Evolutionary conservation across 345 rosid genomes (phyloP), one percentile per base, ranked within the genome.

Genomic region (Hibiscus trionum): DNA sequence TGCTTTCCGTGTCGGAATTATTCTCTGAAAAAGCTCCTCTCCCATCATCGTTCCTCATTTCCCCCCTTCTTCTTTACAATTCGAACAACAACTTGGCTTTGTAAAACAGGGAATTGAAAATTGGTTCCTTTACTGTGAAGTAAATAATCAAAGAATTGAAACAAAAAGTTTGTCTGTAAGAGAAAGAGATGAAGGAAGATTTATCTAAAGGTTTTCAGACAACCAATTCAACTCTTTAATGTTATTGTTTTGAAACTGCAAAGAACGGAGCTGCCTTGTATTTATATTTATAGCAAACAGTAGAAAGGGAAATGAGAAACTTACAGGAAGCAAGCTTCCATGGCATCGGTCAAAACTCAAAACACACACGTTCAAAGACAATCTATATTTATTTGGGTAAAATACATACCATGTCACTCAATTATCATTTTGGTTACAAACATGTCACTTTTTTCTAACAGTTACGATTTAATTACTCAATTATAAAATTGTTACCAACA

Each of bases 1-100:
- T 81, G 77, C 86, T 90, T 66, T 93, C 96, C 1, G 90, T 80
- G 60, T 93, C 96, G 0, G 98, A 93, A 58, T 84, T 83, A 59
- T 84, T 78, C 16, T 90, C 94, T 2, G 86, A 83, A 72, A 75
- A 70, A 52, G 83, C 78, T 60, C 85, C 90, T 69, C 79, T 61
- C 0, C 77, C 76, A 14, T 82, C 87, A n/a, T 81, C 86, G 52
- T 55, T 73, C 71, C 82, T 79, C 87, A 82, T 83, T 42, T 71
- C 49, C 11, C 26, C 12, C 27, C 60, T 21, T 17, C 14, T 11
- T 52, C 21, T 0, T n/a, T 52, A 52, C 57, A n/a, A 52, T 16
- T 56, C 12, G 11, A 26, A 50, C 7, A 56, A 3, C 60, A 56
- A 21, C 61, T 58, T 26, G 61, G 33, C 4, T 46, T 47, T 67